These are phyloP conservation scores for Physcomitrium patens DNA, from an alignment of 225 moss, liverwort and hornwort species.

Conservation along the genomic window DNA sequence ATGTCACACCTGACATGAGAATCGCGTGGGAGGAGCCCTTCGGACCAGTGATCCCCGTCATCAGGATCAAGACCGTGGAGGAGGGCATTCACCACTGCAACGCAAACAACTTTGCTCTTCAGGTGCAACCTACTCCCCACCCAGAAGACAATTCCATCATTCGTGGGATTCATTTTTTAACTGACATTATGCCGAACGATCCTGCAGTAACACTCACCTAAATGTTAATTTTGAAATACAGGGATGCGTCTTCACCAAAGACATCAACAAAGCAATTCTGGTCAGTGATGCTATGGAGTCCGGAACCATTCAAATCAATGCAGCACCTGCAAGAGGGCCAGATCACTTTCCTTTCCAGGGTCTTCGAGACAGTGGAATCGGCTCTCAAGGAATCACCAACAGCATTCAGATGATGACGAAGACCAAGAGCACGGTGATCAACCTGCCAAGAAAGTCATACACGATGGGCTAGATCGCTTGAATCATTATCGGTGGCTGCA, in stretches of 20 bases:
- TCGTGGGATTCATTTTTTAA: not conserved
- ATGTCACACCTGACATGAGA: conserved; percentile 47
- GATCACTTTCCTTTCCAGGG: conserved; percentile 58
- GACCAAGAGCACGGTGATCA: conserved; percentile 46
- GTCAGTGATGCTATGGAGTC: conserved; percentile 53
- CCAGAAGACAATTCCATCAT: not conserved
- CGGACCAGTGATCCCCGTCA: conserved; percentile 40
- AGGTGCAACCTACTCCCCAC: conserved; percentile 12
- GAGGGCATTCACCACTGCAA: conserved; percentile 57
- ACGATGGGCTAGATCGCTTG: conserved; percentile 31
- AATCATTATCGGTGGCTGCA: no score
- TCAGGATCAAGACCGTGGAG: conserved; percentile 42
- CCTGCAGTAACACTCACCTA: not conserved
- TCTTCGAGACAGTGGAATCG: conserved; percentile 44
- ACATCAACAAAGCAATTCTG: conserved; percentile 52
- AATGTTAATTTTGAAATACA: not conserved
- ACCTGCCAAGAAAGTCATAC: conserved; percentile 42
- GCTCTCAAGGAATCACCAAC: conserved; percentile 57
- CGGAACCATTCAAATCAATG: conserved; percentile 54
- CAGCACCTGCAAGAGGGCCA: conserved; percentile 43
- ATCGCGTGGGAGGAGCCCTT: conserved; percentile 59
- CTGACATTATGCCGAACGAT: not conserved
- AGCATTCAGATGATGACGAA: conserved; percentile 56
- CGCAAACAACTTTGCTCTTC: conserved; percentile 49
- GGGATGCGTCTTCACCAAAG: conserved; percentile 47